A percentile compares a stretch with the other conserved stretches of the same genome.
Conservation (phyloP, 371 early-diverging fungal genomes). For the Haplosporangium sp. region DNA sequence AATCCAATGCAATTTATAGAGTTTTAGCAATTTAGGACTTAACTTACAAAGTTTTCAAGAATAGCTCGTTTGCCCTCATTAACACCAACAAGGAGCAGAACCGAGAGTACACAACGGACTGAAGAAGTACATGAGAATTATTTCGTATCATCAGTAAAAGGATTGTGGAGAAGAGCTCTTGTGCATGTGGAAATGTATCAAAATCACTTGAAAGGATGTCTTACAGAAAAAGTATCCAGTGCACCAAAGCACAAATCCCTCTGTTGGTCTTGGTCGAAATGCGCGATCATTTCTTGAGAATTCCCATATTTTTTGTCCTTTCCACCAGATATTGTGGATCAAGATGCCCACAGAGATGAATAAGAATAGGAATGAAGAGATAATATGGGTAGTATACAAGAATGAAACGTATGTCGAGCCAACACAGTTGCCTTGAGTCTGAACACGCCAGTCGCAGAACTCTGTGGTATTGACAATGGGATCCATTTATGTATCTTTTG, state of each 20-base stretch:
- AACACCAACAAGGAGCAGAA: conserved; percentile 44
- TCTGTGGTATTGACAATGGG: conserved; percentile 39
- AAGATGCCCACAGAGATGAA: conserved; percentile 53
- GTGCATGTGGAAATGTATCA: neutral
- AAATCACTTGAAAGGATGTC: neutral
- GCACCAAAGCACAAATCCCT: conserved; percentile 55
- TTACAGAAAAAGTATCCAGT: conserved; percentile 55
- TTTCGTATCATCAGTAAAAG: conserved; percentile 3
- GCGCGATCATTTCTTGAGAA: conserved; percentile 51
- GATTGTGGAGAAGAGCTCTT: neutral
- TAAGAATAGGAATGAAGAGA: conserved; percentile 51
- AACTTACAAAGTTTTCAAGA: conserved; percentile 51
- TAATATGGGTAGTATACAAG: conserved; percentile 54
- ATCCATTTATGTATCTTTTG: conserved; percentile 15
- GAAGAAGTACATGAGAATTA: neutral
- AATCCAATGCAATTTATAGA: neutral
- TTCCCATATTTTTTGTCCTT: conserved; percentile 56
- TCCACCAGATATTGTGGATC: conserved; percentile 57
- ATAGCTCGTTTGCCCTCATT: conserved; percentile 47
- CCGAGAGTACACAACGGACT: conserved; percentile 50
- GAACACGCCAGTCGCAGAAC: conserved; percentile 51
- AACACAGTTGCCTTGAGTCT: conserved; percentile 32
- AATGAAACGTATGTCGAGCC: conserved; percentile 48
- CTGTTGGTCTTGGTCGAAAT: conserved; percentile 52
- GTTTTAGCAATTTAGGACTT: neutral